Conservation (phyloP, 1,139 yeast species). For the Diutina pseudorugosa region DNA sequence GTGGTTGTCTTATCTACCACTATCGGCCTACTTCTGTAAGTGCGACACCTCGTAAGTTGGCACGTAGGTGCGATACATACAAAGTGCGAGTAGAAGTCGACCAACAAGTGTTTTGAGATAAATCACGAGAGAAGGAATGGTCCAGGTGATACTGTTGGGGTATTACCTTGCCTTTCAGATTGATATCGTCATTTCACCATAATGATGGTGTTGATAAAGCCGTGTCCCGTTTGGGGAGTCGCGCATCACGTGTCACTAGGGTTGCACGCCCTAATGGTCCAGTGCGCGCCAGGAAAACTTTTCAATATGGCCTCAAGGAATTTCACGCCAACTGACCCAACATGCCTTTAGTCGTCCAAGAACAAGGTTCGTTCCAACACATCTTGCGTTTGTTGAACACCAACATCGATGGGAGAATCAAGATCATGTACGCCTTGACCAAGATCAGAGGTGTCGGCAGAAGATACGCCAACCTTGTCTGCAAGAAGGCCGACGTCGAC, state of each 20-base stretch:
- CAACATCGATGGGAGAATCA: conserved; percentile 99
- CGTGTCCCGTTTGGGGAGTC: not conserved
- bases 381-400: conserved; percentile 99
- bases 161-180: too few relatives aligned
- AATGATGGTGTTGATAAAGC: not conserved
- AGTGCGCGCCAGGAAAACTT: conserved; percentile 8
- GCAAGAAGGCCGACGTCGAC: conserved; percentile 99
- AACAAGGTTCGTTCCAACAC: conserved; percentile 99
- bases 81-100: too few relatives aligned
- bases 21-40: too few relatives aligned
- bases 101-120: too few relatives aligned
- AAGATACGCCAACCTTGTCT: conserved; percentile 99
- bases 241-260: not conserved
- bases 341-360: conserved; percentile 97
- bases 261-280: not conserved
- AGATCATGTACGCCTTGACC: conserved; percentile 99
- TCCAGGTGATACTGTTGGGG: too few relatives aligned
- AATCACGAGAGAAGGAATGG: too few relatives aligned
- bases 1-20: too few relatives aligned
- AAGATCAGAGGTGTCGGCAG: conserved; percentile 99
- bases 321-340: conserved; percentile 23
- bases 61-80: too few relatives aligned
- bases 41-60: too few relatives aligned
- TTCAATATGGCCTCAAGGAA: conserved; percentile 4
- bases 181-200: too few relatives aligned